Base-by-base conservation (phyloP, 1,284 basidiomycete genomes). In the Trametes hirsuta region DNA sequence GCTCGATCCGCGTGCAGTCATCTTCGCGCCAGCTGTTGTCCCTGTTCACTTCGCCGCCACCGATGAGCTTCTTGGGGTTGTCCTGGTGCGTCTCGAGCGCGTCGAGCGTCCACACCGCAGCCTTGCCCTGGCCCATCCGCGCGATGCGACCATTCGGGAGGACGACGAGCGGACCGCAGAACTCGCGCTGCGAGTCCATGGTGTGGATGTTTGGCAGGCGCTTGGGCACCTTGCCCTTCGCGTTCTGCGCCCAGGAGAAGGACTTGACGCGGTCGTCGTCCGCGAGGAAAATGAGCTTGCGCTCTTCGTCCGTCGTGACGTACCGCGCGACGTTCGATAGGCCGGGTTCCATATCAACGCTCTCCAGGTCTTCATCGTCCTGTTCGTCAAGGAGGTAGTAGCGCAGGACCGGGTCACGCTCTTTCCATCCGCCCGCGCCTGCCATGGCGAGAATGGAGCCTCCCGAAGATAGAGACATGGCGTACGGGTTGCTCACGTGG, bases 401-500 rank as follows among this genome's bases (percentile, higher is more conserved):
- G 9, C 58, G 45, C 30, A 79, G 58, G 11, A 63, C 49, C 0
- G 79, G 76, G 6, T 71, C 68, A 35, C 75, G 72, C 42, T 74
- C 68, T 64, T 77, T 80, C 62, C 68, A 79, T 5, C 79, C 78
- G 9, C 73, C 72, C 14, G 68, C 68, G 6, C 63, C 53, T 1
- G 66, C 41, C 14, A 76, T 41, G 0, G 72, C 69, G 10, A 80
- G 57, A 47, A 71, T 73, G 4, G 68, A 64, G 0, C 71, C 73
- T 21, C 59, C 66, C 1, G 67, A 42, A 11, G 75, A 74, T 1
- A 77, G 54, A 15, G 52, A 45, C 49, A 77, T 55, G 12, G 53
- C 53, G 12, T 63, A 58, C 6, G 75, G 73, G 1, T 24, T 6
- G 37, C 30, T 21, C 21, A 70, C 69, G 4, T 44, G 30, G 22